Evolutionary conservation across 352 stramenopile species (phyloP), one percentile per base, ranked within the genome.

Genomic region (Blastocystis sp.): DNA sequence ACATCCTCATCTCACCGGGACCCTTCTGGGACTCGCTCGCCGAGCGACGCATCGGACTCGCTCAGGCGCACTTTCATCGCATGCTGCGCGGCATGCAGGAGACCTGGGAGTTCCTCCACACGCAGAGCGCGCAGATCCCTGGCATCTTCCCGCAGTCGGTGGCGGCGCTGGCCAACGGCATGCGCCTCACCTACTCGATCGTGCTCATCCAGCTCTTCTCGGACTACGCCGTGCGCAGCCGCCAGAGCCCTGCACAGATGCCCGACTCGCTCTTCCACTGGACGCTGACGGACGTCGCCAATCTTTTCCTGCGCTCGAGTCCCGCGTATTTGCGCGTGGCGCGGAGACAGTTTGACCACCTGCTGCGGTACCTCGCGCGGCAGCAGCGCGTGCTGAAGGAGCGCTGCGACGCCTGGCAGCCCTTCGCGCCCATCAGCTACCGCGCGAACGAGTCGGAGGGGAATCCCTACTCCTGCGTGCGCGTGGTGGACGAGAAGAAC

Each of bases 401-500:
- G 21, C 73, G 73, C 27, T 84, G 36, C 44, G 59, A 27, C 6
- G 51, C 36, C 21, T 84, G 73, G 73, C 54, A 84, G 73, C 73
- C 73, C 4, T 84, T 71, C 32, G 42, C 73, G 7, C 44, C 24
- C n/a, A 73, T 69, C n/a, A 84, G 27, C 29, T 84, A 84, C 40
- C 36, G 57, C 49, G 40, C 49, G 4, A 69, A 69, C 48, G 42
- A 78, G 9, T 38, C 48, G 24, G 24, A 24, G 7, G 48, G 24
- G 18, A 78, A 78, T 40, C 40, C 46, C 0, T 78, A 78, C 40
- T 38, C 48, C 11, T 78, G 67, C 24, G 42, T 78, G 16, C 56
- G 57, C 27, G 42, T 59, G 42, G 38, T 59, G 6, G 73, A 84
- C 40, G 73, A 84, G 54, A 84, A 84, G 40, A 73, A 84, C 36